Percentiles rank a stretch among this genome's conserved stretches.
Evolutionary conservation across 2,329 filamentous ascomycete genomes (phyloP).

Genomic region (Sporothrix luriei): DNA sequence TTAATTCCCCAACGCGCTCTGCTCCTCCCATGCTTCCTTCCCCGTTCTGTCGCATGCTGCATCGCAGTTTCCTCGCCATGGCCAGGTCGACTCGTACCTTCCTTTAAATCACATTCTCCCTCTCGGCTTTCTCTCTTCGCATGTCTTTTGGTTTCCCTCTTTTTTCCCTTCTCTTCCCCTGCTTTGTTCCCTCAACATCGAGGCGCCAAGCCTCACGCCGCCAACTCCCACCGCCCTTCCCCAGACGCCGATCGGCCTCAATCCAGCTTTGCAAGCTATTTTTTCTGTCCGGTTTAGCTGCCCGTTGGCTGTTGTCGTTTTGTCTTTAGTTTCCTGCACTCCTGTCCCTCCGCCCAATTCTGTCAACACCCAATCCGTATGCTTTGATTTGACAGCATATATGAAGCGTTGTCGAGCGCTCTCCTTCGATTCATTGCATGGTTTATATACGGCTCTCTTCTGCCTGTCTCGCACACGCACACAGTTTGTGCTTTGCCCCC

Average conservation of each 20-base stretch:
- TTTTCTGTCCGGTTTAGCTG: background rate
- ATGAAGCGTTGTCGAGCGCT: background rate
- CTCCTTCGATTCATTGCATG: background rate
- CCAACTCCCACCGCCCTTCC: slow-evolving; percentile 12
- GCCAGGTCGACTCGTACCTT: background rate
- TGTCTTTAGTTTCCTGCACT: background rate
- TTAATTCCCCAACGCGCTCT: slow-evolving; percentile 26
- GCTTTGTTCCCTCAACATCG: slow-evolving; percentile 16
- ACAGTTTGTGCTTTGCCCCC: background rate
- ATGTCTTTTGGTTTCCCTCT: background rate
- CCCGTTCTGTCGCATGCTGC: slow-evolving; percentile 6
- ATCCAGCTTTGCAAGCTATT: background rate
- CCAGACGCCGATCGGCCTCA: slow-evolving; percentile 20
- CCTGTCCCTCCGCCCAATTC: background rate
- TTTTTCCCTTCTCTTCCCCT: slow-evolving; percentile 13
- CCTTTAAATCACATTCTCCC: slow-evolving; percentile 22
- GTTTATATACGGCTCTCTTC: background rate
- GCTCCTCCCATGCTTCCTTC: slow-evolving; percentile 1
- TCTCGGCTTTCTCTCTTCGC: background rate
- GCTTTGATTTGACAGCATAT: background rate
- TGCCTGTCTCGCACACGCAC: slow-evolving; percentile 6
- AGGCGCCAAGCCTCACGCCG: slow-evolving; percentile 22
- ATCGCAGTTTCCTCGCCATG: slow-evolving; percentile 15
- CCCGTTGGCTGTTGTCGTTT: background rate
- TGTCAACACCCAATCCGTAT: background rate